phyloP scores from a whole-genome alignment of 148 eudicot genomes.

The Polygonum aviculare region DNA sequence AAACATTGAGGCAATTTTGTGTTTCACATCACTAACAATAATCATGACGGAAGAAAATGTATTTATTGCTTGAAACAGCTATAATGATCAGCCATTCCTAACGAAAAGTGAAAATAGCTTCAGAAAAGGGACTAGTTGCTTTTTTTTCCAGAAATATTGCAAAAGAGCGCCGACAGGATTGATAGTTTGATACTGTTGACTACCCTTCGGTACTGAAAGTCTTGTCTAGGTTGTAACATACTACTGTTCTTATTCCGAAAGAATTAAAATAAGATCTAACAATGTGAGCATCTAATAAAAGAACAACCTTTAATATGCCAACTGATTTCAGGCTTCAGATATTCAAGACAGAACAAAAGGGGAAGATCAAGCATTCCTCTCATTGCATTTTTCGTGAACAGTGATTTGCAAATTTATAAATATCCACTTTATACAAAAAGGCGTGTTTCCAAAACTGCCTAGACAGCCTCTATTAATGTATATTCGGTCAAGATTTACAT shows the following conservation, averaged over 20 bases:
- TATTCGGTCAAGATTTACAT: not conserved
- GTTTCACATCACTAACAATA: not conserved
- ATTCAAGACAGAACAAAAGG: not conserved
- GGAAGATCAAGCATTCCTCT: not conserved
- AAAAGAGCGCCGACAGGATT: not conserved
- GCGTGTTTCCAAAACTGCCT: not conserved
- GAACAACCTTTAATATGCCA: not conserved
- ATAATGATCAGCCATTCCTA: not conserved
- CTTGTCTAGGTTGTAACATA: not conserved
- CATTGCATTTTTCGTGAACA: not conserved
- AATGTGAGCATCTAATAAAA: not conserved
- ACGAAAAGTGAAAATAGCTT: not conserved
- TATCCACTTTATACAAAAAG: not conserved
- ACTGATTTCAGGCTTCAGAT: not conserved
- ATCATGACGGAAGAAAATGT: not conserved
- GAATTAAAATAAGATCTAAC: not conserved
- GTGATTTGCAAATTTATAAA: not conserved
- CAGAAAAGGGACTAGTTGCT: not conserved
- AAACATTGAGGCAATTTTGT: not conserved
- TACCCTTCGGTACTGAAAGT: not conserved
- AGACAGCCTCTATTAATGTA: not conserved
- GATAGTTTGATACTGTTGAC: not conserved
- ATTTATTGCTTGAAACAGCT: not conserved
- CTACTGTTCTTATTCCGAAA: not conserved
- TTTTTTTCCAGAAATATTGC: not conserved